Percentiles rank a stretch among this genome's conserved stretches.
Conservation (phyloP, 139 green algal genomes). For the Chlamydomonas asymmetrica region DNA sequence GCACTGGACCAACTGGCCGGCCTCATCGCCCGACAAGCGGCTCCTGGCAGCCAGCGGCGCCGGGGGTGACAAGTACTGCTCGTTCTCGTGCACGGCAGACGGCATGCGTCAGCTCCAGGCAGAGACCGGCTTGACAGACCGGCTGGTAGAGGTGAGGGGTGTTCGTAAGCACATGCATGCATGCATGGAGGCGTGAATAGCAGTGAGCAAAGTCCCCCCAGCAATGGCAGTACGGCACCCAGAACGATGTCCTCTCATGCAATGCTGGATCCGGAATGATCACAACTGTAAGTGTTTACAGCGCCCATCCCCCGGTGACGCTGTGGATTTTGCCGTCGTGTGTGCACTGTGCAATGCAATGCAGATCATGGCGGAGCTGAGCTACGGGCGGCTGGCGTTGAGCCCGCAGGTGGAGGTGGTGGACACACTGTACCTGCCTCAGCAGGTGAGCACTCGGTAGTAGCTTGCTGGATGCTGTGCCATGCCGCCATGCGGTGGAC, state of each 20-base stretch:
- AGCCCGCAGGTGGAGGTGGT: constrained; percentile 38
- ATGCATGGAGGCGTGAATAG: neutral
- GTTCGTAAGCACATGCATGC: neutral
- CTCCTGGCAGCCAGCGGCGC: no score
- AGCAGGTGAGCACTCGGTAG: neutral
- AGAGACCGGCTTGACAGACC: constrained; percentile 34
- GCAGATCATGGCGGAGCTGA: constrained; percentile 47
- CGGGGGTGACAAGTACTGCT: no score
- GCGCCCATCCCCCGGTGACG: no score
- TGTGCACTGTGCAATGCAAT: constrained; percentile 7
- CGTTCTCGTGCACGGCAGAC: constrained; percentile 49
- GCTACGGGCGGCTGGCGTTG: constrained; percentile 56
- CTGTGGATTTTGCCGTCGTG: neutral
- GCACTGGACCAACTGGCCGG: constrained; percentile 53
- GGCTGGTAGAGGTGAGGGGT: constrained; percentile 45
- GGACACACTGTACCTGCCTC: constrained; percentile 27
- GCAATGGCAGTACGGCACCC: no score
- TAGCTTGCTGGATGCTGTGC: no score
- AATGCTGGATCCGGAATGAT: no score
- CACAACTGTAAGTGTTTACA: no score
- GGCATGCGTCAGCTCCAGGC: constrained; percentile 33
- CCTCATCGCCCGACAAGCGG: constrained; percentile 18
- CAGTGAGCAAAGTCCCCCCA: no score
- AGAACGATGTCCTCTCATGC: no score
- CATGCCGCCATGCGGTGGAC: no score